Conservation (phyloP, 2,329 filamentous ascomycete species). For the Fusarium sp. region DNA sequence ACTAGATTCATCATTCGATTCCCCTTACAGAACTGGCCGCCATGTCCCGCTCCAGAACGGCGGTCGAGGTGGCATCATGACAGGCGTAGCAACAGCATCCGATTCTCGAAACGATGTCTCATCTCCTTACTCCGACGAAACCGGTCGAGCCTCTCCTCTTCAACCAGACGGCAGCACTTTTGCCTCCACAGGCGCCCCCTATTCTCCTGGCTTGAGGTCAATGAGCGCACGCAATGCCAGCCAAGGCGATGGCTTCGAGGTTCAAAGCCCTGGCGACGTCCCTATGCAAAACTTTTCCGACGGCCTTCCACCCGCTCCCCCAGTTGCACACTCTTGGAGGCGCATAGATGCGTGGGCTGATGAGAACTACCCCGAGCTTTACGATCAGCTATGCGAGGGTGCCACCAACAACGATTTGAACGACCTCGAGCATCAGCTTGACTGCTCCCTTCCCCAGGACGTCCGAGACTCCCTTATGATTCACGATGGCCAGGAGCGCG, state of each 20-base stretch:
- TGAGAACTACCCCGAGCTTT: slow-evolving; percentile 94
- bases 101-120: slow-evolving; percentile 90
- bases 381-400: slow-evolving; percentile 91
- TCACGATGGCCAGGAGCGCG: slow-evolving; percentile 97
- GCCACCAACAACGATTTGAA: slow-evolving; percentile 96
- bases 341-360: slow-evolving; percentile 96
- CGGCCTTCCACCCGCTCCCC: slow-evolving; percentile 88
- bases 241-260: slow-evolving; percentile 76
- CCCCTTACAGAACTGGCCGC: slow-evolving; percentile 89
- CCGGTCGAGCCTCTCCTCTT: slow-evolving; percentile 65
- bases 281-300: slow-evolving; percentile 97
- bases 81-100: slow-evolving; percentile 87
- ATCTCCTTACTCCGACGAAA: slow-evolving; percentile 82
- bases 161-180: slow-evolving; percentile 47
- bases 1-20: slow-evolving; percentile 90
- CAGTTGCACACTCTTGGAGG: slow-evolving; percentile 89
- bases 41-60: slow-evolving; percentile 90
- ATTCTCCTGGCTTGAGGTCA: slow-evolving; percentile 92
- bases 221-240: slow-evolving; percentile 74
- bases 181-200: slow-evolving; percentile 75
- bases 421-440: slow-evolving; percentile 94
- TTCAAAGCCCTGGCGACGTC: slow-evolving; percentile 82
- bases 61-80: slow-evolving; percentile 83
- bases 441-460: slow-evolving; percentile 93
- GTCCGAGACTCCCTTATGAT: slow-evolving; percentile 90